Evolutionary conservation across 148 eudicot genomes (phyloP).

Genomic region (Bassia scoparia): DNA sequence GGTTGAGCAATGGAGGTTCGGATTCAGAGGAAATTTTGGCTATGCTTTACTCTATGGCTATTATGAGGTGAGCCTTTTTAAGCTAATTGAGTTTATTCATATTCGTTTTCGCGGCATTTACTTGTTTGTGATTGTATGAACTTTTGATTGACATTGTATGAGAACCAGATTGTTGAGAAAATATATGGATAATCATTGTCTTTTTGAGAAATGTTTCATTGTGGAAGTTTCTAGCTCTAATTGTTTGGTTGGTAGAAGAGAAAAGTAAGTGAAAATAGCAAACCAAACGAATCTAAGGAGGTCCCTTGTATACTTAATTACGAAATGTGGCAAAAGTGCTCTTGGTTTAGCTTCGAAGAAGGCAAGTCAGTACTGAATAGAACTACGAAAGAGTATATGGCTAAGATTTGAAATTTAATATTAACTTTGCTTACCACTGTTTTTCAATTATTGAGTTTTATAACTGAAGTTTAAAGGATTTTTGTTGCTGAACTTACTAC

Average conservation of each 20-base stretch:
- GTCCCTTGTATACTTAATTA: too few species aligned
- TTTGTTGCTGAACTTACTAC: neutral
- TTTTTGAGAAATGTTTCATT: neutral
- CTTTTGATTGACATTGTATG: neutral
- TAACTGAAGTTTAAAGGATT: neutral
- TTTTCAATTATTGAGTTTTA: too few species aligned
- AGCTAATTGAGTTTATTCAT: neutral
- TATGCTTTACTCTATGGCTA: constrained; percentile 80
- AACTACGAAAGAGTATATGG: too few species aligned
- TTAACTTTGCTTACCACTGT: too few species aligned
- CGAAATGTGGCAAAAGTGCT: too few species aligned
- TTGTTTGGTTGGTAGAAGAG: neutral
- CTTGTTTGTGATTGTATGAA: neutral
- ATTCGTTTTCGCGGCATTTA: neutral
- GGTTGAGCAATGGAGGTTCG: constrained; percentile 28
- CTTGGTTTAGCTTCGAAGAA: too few species aligned
- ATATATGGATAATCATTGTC: neutral
- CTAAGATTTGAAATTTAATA: too few species aligned
- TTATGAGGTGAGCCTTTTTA: constrained; percentile 54
- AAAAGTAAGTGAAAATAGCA: neutral
- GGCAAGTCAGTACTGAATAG: too few species aligned
- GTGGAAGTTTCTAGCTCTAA: neutral
- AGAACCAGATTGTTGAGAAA: neutral
- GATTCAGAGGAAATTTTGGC: constrained; percentile 63
- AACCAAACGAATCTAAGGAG: neutral